Percentiles rank a stretch among this genome's conserved stretches.
These are phyloP conservation scores for Graphilbum fragrans DNA, from an alignment of 2,329 filamentous ascomycete genomes.

Conservation along the genomic window DNA sequence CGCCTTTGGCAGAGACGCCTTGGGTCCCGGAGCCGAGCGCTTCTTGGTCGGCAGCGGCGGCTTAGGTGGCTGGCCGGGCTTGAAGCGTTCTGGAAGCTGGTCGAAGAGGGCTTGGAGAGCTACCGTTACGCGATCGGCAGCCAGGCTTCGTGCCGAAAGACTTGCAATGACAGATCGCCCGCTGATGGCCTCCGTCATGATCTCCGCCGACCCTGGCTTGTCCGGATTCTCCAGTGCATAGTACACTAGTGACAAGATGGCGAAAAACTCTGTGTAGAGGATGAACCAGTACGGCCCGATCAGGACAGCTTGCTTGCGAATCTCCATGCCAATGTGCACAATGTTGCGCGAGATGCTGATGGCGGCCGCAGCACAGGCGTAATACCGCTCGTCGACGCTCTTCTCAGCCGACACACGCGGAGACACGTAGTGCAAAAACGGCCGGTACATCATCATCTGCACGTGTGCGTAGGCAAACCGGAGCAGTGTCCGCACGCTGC, in stretches of 20 bases:
- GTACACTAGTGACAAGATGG: constrained; percentile 66
- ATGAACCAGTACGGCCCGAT: constrained; percentile 81
- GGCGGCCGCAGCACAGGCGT: constrained; percentile 55
- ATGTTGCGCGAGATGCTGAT: constrained; percentile 59
- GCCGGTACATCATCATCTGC: constrained; percentile 71
- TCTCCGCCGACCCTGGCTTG: constrained; percentile 61
- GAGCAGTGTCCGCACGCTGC: constrained; percentile 60
- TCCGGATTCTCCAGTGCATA: constrained; percentile 72
- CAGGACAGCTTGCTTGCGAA: constrained; percentile 23
- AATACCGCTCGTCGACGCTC: constrained; percentile 62
- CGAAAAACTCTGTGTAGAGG: constrained; percentile 74
- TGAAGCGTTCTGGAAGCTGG: constrained; percentile 62
- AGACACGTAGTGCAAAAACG: constrained; percentile 75
- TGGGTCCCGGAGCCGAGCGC: constrained; percentile 33
- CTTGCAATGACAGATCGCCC: constrained; percentile 73
- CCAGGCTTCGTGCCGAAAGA: constrained; percentile 73
- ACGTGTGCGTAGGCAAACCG: constrained; percentile 74
- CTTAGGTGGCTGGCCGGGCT: constrained; percentile 28
- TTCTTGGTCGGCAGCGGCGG: constrained; percentile 35
- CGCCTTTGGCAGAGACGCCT: constrained; percentile 11
- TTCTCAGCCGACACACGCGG: constrained; percentile 43
- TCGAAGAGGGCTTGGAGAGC: constrained; percentile 69
- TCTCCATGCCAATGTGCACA: constrained; percentile 24
- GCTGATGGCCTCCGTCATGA: constrained; percentile 73
- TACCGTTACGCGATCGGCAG: constrained; percentile 73